These are phyloP conservation scores for Alternaria dauci DNA, from an alignment of 2,329 filamentous ascomycete genomes.

Conservation along the genomic window DNA sequence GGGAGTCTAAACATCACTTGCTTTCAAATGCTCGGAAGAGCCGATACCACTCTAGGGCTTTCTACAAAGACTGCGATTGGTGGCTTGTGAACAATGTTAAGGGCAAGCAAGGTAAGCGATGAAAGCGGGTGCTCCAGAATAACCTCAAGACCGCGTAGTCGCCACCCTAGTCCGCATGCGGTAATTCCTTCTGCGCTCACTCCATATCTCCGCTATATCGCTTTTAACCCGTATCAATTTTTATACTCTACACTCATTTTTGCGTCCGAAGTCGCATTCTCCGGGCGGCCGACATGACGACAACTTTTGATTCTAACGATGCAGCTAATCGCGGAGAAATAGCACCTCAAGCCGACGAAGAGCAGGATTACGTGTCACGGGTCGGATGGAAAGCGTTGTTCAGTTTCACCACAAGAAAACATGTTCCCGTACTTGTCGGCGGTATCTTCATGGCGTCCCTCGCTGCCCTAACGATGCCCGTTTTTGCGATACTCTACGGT, in stretches of 20 bases:
- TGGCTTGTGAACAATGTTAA: constrained; percentile 48
- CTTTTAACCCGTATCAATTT: constrained; percentile 8
- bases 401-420: constrained; percentile 71
- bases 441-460: constrained; percentile 66
- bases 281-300: constrained; percentile 23
- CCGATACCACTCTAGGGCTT: neutral
- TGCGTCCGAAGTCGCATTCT: neutral
- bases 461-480: constrained; percentile 70
- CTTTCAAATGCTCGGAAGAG: neutral
- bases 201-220: constrained; percentile 7
- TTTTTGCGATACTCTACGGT: constrained; percentile 75
- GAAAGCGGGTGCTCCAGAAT: constrained; percentile 15
- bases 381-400: constrained; percentile 70
- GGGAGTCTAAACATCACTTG: neutral
- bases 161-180: constrained; percentile 27
- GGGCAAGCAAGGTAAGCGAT: constrained; percentile 34
- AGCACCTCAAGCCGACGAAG: constrained; percentile 22
- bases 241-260: neutral
- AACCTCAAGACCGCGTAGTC: constrained; percentile 5
- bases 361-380: constrained; percentile 30
- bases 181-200: constrained; percentile 26
- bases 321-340: constrained; percentile 25
- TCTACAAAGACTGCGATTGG: neutral
- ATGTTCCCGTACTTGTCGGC: constrained; percentile 63
- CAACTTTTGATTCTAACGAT: constrained; percentile 17